Percentiles rank a stretch among this genome's conserved stretches.
These are phyloP conservation scores for Babesia ovis DNA, from an alignment of 169 alveolate genomes.

Conservation along the genomic window DNA sequence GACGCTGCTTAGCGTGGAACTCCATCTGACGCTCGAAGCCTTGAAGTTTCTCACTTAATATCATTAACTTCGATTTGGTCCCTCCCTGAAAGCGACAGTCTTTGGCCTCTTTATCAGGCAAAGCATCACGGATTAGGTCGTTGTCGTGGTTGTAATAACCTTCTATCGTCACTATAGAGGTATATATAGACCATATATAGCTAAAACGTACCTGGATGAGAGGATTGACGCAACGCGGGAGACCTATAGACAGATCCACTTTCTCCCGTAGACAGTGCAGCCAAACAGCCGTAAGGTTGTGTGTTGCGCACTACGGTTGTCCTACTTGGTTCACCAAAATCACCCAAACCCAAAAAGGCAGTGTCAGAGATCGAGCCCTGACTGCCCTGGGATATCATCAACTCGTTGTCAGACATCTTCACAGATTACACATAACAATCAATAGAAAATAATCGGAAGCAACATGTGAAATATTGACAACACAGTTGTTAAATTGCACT, in stretches of 20 bases:
- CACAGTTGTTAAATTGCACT: not conserved
- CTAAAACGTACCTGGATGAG: conserved; percentile 20
- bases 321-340: not conserved
- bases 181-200: not conserved
- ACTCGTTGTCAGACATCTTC: conserved; percentile 42
- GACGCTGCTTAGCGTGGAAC: conserved; percentile 62
- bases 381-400: conserved; percentile 43
- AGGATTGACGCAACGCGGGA: conserved; percentile 8
- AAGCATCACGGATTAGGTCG: conserved; percentile 22
- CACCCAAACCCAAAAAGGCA: conserved; percentile 12
- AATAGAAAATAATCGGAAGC: not conserved
- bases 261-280: conserved; percentile 7
- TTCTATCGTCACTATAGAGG: conserved; percentile 2
- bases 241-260: not conserved
- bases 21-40: conserved; percentile 72
- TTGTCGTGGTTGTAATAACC: conserved; percentile 8
- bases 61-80: conserved; percentile 55
- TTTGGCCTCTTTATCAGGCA: conserved; percentile 44
- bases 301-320: conserved; percentile 7
- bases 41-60: conserved; percentile 53
- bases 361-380: conserved; percentile 26
- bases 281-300: not conserved
- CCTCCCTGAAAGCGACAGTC: conserved; percentile 54
- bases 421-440: conserved; percentile 5
- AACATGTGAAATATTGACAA: not conserved